Percentiles rank a stretch among this genome's conserved stretches.
phyloP scores from a whole-genome alignment of 768 basidiomycete species.

The Lactifluus piperatus region DNA sequence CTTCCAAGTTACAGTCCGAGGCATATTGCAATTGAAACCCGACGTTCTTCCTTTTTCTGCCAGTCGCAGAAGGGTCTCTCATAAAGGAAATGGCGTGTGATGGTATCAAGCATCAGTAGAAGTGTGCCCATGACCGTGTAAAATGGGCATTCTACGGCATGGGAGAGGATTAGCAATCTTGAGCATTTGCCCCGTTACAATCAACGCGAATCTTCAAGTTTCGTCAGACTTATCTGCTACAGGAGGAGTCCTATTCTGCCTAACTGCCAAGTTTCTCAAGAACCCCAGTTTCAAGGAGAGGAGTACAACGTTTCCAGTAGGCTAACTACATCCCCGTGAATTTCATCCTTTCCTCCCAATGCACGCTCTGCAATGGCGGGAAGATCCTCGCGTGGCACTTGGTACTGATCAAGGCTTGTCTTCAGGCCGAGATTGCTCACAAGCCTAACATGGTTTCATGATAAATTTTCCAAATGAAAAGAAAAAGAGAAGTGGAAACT shows the following conservation, averaged over 20 bases:
- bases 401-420: constrained; percentile 49
- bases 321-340: constrained; percentile 35
- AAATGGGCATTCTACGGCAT: too few species aligned
- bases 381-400: constrained; percentile 51
- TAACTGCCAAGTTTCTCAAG: background rate
- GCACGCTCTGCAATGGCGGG: constrained; percentile 43
- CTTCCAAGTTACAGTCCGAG: background rate
- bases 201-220: background rate
- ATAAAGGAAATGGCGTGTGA: background rate
- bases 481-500: constrained; percentile 20
- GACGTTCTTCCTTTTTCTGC: background rate
- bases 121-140: too few species aligned
- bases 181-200: too few species aligned
- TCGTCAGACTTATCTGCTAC: background rate
- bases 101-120: background rate
- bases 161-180: too few species aligned
- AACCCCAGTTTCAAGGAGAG: background rate
- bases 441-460: constrained; percentile 35
- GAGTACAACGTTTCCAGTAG: constrained; percentile 41
- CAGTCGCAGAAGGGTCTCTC: background rate
- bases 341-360: constrained; percentile 36
- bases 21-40: background rate
- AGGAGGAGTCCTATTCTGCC: background rate
- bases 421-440: constrained; percentile 51
- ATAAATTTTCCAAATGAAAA: background rate